Base-by-base conservation (phyloP, 2,329 filamentous ascomycete species). In the Neonectria magnoliae region DNA sequence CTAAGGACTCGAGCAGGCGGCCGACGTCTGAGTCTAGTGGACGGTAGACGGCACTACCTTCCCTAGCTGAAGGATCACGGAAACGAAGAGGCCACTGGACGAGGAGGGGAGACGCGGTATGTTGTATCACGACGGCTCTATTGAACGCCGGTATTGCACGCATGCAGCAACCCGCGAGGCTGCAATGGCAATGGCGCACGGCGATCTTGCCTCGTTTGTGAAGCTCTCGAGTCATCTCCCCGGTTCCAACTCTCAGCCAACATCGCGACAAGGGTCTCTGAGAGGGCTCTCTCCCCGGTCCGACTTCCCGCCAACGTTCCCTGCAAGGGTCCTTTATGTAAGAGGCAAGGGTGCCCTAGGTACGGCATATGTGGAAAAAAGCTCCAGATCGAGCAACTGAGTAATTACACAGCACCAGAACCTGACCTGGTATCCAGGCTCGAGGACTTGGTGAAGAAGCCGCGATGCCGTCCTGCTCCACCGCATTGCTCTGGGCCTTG, bases 321-420 rank as follows among this genome's bases (percentile, higher is more conserved):
- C 25, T 25, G 25, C 25, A 25, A 25, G 25, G 25, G 25, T 25
- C 25, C 25, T 25, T 25, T 6, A 22, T 22, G 22, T 22, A 25
- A 25, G 25, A 25, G 2, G 27, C 60, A 58, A 58, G 60, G 54
- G n/a, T 62, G 8, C 20, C 54, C 54, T 22, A 31, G 47, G 18
- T 58, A 45, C 38, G 60, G 54, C 11, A 58, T 52, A 52, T 58
- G 25, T 25, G 25, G 25, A 25, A 25, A 25, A 25, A 25, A 25
- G 25, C 5, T 25, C 25, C 25, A 25, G 25, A 25, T 25, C 25
- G 25, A 25, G 25, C 3, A 25, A 25, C 25, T 25, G 25, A 25
- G 4, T 14, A 36, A 41, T 41, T 41, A 16, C 38, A n/a, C 7
- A 8, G n/a, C 11, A 18, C n/a, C n/a, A n/a, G n/a, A n/a, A n/a